phyloP scores from a whole-genome alignment of 176 grass and related monocot genomes.

The Cenchrus purpureus region DNA sequence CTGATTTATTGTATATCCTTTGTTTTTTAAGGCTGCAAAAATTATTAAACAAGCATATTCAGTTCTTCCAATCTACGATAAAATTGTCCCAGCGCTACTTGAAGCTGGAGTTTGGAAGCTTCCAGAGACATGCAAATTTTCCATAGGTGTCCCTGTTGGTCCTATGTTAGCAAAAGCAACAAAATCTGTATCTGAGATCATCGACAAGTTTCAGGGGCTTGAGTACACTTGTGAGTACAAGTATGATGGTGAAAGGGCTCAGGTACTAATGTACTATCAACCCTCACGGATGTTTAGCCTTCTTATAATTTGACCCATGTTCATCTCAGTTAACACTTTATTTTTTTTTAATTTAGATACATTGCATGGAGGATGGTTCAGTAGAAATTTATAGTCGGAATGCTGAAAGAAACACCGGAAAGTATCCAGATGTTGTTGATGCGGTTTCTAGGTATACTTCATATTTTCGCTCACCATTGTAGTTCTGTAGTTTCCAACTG shows the following conservation, averaged over 20 bases:
- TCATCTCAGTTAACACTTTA: slow-evolving; percentile 7
- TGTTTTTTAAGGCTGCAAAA: slow-evolving; percentile 78
- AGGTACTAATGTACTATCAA: slow-evolving; percentile 54
- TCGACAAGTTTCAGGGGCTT: slow-evolving; percentile 94
- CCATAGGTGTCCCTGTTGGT: slow-evolving; percentile 94
- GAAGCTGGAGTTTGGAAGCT: slow-evolving; percentile 85
- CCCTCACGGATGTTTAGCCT: slow-evolving; percentile 23
- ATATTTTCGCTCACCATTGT: not conserved
- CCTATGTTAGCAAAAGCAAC: slow-evolving; percentile 99
- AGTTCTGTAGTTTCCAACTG: not conserved
- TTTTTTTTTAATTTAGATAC: slow-evolving; percentile 73
- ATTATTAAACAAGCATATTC: slow-evolving; percentile 96
- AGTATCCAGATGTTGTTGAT: slow-evolving; percentile 96
- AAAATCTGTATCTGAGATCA: slow-evolving; percentile 97
- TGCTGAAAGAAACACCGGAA: slow-evolving; percentile 96
- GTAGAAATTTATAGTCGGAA: slow-evolving; percentile 98
- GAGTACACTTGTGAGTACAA: slow-evolving; percentile 99
- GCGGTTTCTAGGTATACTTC: slow-evolving; percentile 77
- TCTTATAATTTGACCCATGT: slow-evolving; percentile 23
- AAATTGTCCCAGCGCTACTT: slow-evolving; percentile 87
- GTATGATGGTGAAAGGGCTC: slow-evolving; percentile 98
- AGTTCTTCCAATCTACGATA: slow-evolving; percentile 95
- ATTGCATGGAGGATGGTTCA: slow-evolving; percentile 97
- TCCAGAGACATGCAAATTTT: slow-evolving; percentile 95
- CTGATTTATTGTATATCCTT: slow-evolving; percentile 36